These are phyloP conservation scores for Euphorbia peplus DNA, from an alignment of 345 rosid species.

Conservation along the genomic window DNA sequence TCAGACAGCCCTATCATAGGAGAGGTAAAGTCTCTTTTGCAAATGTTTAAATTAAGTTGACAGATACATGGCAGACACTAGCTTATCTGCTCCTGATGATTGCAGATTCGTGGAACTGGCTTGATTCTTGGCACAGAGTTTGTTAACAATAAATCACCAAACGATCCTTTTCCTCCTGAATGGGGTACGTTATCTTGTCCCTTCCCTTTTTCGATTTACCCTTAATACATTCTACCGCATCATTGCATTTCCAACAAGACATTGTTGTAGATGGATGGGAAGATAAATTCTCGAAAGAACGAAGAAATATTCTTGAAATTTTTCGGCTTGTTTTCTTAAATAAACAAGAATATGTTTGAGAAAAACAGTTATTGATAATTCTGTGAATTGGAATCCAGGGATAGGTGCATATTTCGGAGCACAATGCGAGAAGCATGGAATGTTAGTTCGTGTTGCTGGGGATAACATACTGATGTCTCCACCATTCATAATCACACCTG, in stretches of 20 bases:
- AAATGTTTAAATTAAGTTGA: background rate
- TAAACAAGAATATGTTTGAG: background rate
- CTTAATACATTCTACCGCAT: background rate
- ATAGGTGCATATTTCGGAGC: slow-evolving; percentile 86
- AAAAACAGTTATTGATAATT: background rate
- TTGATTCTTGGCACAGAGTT: slow-evolving; percentile 93
- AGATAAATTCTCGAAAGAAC: background rate
- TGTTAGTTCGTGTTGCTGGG: slow-evolving; percentile 88
- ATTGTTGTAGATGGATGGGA: background rate
- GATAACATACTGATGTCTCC: slow-evolving; percentile 94
- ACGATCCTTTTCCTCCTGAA: slow-evolving; percentile 84
- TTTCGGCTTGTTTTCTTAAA: background rate
- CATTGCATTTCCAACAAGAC: background rate
- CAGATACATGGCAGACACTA: background rate
- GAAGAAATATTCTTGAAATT: background rate
- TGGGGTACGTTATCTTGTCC: slow-evolving; percentile 65
- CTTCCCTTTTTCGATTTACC: background rate
- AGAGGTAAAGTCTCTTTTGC: slow-evolving; percentile 48
- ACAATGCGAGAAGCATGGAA: slow-evolving; percentile 69
- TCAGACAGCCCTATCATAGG: slow-evolving; percentile 82
- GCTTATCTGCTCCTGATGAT: slow-evolving; percentile 16
- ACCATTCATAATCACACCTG: slow-evolving; percentile 61
- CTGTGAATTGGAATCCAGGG: slow-evolving; percentile 39
- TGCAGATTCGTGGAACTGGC: slow-evolving; percentile 88
- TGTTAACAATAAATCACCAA: slow-evolving; percentile 77